These are phyloP conservation scores for Gossypium gossypioides DNA, from an alignment of 441 rosid genomes.

Conservation along the genomic window DNA sequence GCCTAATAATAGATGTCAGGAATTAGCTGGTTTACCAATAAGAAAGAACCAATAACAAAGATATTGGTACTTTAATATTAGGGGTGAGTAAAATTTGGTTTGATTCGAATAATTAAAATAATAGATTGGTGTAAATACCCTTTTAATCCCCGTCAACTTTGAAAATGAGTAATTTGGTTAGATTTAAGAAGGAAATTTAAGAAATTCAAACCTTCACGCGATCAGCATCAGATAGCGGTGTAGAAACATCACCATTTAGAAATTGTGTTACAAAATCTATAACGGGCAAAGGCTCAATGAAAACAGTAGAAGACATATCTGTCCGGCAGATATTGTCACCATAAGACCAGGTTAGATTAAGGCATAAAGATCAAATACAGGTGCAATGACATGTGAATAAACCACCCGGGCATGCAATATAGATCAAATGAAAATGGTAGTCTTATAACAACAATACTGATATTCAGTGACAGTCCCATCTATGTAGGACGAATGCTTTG, in stretches of 20 bases:
- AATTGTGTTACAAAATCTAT: slow-evolving; percentile 60
- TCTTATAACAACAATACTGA: slow-evolving; percentile 31
- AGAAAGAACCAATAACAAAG: background rate
- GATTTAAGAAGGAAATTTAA: background rate
- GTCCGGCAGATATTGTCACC: slow-evolving; percentile 11
- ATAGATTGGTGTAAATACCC: too few species aligned
- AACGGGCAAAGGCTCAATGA: slow-evolving; percentile 77
- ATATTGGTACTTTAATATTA: background rate
- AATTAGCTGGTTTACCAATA: background rate
- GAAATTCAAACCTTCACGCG: background rate
- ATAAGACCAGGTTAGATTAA: background rate
- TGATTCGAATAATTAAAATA: too few species aligned
- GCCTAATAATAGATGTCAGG: background rate
- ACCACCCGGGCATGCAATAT: background rate
- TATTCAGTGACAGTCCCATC: slow-evolving; percentile 81
- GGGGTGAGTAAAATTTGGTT: too few species aligned
- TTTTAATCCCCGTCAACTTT: too few species aligned
- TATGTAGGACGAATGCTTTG: slow-evolving; percentile 96
- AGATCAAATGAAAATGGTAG: background rate
- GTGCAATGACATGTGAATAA: background rate
- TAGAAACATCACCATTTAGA: slow-evolving; percentile 46
- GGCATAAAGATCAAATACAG: background rate
- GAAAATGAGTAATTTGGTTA: too few species aligned
- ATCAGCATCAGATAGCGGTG: background rate
- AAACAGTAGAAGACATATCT: slow-evolving; percentile 95